Evolutionary conservation across 2,329 filamentous ascomycete species (phyloP).

Genomic region (Malbranchea zuffiana): DNA sequence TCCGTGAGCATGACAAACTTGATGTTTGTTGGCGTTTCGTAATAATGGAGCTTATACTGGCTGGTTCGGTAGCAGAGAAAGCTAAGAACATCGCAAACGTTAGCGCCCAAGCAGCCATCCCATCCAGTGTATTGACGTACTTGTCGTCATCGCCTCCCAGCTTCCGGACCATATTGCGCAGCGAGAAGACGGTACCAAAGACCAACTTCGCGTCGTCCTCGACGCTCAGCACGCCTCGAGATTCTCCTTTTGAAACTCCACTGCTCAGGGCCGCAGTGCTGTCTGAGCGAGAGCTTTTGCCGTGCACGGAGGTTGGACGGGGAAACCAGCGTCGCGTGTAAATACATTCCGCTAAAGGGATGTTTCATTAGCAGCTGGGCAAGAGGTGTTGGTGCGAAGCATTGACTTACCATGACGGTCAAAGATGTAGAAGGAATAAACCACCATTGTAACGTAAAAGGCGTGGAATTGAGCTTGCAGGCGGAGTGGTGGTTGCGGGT

Average conservation of each 20-base stretch:
- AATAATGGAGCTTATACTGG: constrained; percentile 98
- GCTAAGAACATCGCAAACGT: constrained; percentile 34
- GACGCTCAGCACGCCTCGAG: constrained; percentile 26
- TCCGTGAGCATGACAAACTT: constrained; percentile 97
- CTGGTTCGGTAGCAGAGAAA: constrained; percentile 89
- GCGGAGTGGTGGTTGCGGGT: no score
- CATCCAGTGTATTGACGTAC: constrained; percentile 25
- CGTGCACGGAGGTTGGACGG: constrained; percentile 36
- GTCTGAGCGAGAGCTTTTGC: constrained; percentile 28
- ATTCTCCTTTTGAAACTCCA: constrained; percentile 33
- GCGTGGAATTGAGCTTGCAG: no score
- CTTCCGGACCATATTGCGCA: constrained; percentile 94
- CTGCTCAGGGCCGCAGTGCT: constrained; percentile 38
- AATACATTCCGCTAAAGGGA: constrained; percentile 73
- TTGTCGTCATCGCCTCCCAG: constrained; percentile 83
- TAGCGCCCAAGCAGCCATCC: constrained; percentile 9
- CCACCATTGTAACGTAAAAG: constrained; percentile 64
- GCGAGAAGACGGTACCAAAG: constrained; percentile 90
- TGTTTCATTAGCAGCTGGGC: constrained; percentile 11
- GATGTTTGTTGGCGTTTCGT: constrained; percentile 90
- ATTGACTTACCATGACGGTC: constrained; percentile 72
- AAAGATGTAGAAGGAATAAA: constrained; percentile 98
- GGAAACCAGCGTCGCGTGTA: constrained; percentile 81
- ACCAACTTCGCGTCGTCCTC: constrained; percentile 91
- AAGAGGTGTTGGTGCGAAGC: constrained; percentile 7